phyloP scores from a whole-genome alignment of 768 basidiomycete genomes.

The Tylopilus plumbeoviolaceoides region DNA sequence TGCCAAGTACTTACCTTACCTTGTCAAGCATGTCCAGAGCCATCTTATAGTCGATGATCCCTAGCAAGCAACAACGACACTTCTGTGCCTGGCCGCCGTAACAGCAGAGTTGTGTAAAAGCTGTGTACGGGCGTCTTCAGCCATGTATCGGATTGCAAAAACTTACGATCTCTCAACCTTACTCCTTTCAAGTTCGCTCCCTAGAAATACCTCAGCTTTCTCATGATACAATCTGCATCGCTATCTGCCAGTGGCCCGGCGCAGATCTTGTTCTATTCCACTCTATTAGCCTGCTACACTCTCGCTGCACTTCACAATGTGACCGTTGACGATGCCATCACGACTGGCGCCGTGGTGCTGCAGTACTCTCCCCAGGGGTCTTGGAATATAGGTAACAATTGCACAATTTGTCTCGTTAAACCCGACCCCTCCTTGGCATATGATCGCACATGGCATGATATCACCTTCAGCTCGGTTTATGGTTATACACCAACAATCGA shows the following conservation, averaged over 20 bases:
- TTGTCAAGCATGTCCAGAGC: no score
- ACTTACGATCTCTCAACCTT: no score
- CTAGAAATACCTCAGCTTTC: not conserved
- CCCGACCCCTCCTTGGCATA: constrained; percentile 4
- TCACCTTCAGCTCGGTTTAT: not conserved
- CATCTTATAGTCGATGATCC: no score
- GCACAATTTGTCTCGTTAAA: not conserved
- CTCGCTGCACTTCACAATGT: constrained; percentile 11
- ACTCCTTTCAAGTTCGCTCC: not conserved
- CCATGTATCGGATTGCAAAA: no score
- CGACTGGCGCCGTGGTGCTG: constrained; percentile 2
- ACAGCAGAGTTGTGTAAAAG: no score
- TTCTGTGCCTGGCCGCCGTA: no score
- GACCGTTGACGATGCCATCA: constrained; percentile 14
- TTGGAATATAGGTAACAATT: constrained; percentile 12
- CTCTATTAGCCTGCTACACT: not conserved
- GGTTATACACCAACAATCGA: not conserved
- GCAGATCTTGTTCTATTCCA: not conserved
- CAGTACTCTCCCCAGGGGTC: constrained; percentile 6
- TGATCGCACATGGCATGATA: constrained; percentile 18
- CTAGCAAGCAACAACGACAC: no score
- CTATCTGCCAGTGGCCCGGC: not conserved
- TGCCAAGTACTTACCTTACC: no score
- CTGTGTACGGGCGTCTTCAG: no score
- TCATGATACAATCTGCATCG: constrained; percentile 1